These are phyloP conservation scores for Phialophora macrospora DNA, from an alignment of 2,329 filamentous ascomycete genomes.

Conservation along the genomic window DNA sequence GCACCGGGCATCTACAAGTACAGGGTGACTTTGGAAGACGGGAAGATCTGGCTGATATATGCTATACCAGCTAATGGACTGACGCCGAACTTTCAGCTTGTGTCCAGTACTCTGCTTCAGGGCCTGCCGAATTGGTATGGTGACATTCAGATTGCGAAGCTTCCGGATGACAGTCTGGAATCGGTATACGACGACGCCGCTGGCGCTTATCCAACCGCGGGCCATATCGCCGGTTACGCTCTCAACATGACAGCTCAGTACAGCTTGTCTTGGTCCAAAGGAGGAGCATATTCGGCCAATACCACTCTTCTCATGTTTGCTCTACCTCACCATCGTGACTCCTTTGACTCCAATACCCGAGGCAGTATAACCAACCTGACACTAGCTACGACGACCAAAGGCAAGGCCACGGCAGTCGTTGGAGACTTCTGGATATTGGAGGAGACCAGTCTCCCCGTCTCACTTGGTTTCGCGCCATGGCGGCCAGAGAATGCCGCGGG, in stretches of 20 bases:
- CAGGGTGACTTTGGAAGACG: slow-evolving; percentile 72
- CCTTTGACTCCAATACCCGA: slow-evolving; percentile 67
- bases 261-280: slow-evolving; percentile 72
- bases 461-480: slow-evolving; percentile 82
- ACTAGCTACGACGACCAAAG: slow-evolving; percentile 84
- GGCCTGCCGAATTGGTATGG: slow-evolving; percentile 74
- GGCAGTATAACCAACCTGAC: slow-evolving; percentile 59
- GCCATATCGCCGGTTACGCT: slow-evolving; percentile 67
- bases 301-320: slow-evolving; percentile 77
- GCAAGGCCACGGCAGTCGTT: slow-evolving; percentile 72
- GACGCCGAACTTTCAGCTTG: slow-evolving; percentile 68
- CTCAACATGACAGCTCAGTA: slow-evolving; percentile 70
- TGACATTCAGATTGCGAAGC: slow-evolving; percentile 80
- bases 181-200: slow-evolving; percentile 73
- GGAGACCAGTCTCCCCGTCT: slow-evolving; percentile 72
- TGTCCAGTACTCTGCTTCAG: slow-evolving; percentile 68
- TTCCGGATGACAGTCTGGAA: slow-evolving; percentile 67
- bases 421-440: slow-evolving; percentile 77
- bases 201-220: slow-evolving; percentile 73
- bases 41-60: slow-evolving; percentile 79
- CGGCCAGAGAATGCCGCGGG: slow-evolving; percentile 52
- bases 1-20: slow-evolving; percentile 76
- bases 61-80: slow-evolving; percentile 62
- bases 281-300: slow-evolving; percentile 63
- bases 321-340: slow-evolving; percentile 80